Base-by-base conservation (phyloP, 192 early-diverging fungal genomes). In the Coemansia sp. region DNA sequence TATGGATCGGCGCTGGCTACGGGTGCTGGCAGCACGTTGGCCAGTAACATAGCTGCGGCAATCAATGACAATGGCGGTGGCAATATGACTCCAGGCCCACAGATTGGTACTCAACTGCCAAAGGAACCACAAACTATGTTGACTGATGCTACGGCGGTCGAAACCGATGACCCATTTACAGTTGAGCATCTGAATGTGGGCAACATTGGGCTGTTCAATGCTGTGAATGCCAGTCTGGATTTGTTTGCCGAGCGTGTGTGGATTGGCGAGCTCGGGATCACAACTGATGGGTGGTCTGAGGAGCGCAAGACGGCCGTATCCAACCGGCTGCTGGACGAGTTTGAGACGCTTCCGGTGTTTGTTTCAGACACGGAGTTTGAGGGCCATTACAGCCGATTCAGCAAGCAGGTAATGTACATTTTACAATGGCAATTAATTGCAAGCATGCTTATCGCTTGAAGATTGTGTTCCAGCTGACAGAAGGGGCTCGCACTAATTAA, bases 171-270 rank as follows among this genome's bases (percentile, higher is more conserved):
- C 55, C 73, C 70, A 10, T 89, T 88, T 85, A 75, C 79, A 7
- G 78, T 94, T n/a, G 92, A 93, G 60, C 84, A 87, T 25, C 86
- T 88, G 23, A 88, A 73, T 17, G 70, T 88, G 10, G 95, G 95
- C 39, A 97, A 97, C 78, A 93, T 94, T 84, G 94, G 95, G n/a
- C 84, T 97, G 50, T 90, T 94, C 56, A 97, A 97, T 65, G 92
- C 94, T 0, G 85, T 97, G 56, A 88, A 90, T 15, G 84, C 91
- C 24, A 86, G 85, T 56, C 66, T 81, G 21, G 68, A 83, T 1
- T 72, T 81, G 49, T 66, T 89, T 54, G 63, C 79, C 22, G 77
- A 89, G 56, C 84, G 83, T n/a, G 75, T 88, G 24, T 92, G 89
- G 86, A 84, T 92, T 29, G 90, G 91, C 25, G 89, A 91, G 4